Base-by-base conservation (phyloP, 2,329 filamentous ascomycete species). In the Ophiostoma tasmaniense region DNA sequence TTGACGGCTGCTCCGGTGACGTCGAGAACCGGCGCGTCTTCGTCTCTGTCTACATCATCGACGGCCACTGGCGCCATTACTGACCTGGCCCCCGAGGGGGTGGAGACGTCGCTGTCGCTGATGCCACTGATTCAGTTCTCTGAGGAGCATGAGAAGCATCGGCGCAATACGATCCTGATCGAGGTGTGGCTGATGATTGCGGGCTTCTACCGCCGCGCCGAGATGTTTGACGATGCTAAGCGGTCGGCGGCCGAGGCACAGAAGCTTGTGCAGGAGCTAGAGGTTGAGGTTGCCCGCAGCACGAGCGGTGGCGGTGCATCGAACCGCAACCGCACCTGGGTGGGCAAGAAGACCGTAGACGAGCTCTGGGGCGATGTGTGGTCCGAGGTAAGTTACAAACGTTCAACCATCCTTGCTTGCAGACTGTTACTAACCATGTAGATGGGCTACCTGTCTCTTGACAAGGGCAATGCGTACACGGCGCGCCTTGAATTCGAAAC, bases 161-260 rank as follows among this genome's bases (percentile, higher is more conserved):
- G 83, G 67, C 81, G 84, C 62, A 80, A 78, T 39, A 79, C 80
- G 7, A 80, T 87, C 13, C 77, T 99, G 20, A 81, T 93, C 25
- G 90, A 89, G 73, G 88, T 97, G 39, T 99, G 95, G 95, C 82
- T 97, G 10, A 90, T 95, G 76, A 92, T 97, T 71, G 90, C 92
- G 1, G 90, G 90, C 0, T 89, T 98, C 72, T 99, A 98, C 76
- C 87, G 92, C 35, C 87, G 92, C 67, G 92, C 94, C 8, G 86
- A 85, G 10, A 87, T 96, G 81, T 87, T 87, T 68, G 89, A 93
- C 25, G 94, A 98, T 76, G 88, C 91, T 14, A 87, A 86, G 73
- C 91, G 89, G 67, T 92, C 94, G 7, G 86, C 93, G 35, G 84
- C 87, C 13, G 95, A 98, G 81, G 95, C 94, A 1, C 84, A 87